These are phyloP conservation scores for Hypoxylon sp. DNA, from an alignment of 2,329 filamentous ascomycete genomes.

Conservation along the genomic window DNA sequence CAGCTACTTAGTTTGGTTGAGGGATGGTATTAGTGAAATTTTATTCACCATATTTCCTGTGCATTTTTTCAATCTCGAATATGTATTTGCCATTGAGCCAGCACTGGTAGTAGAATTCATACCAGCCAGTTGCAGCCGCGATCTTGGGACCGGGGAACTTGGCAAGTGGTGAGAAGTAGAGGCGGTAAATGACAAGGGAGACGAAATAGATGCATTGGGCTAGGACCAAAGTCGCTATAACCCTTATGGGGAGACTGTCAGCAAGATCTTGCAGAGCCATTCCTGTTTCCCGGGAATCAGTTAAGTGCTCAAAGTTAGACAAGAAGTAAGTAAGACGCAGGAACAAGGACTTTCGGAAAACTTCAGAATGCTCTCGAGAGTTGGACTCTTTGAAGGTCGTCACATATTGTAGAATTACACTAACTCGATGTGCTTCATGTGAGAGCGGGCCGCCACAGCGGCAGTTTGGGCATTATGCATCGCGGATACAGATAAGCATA, in stretches of 20 bases:
- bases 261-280: slow-evolving; percentile 15
- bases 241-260: slow-evolving; percentile 6
- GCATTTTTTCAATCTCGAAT: slow-evolving; percentile 46
- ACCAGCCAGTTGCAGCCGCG: slow-evolving; percentile 46
- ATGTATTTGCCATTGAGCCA: slow-evolving; percentile 47
- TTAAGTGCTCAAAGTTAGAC: not conserved
- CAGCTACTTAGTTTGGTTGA: not conserved
- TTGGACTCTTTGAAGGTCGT: slow-evolving; percentile 3
- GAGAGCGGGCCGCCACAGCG: slow-evolving; percentile 10
- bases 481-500: slow-evolving; percentile 9
- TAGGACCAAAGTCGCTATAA: slow-evolving; percentile 7
- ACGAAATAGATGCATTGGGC: slow-evolving; percentile 10
- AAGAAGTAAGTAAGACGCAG: slow-evolving; percentile 1
- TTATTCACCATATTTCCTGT: slow-evolving; percentile 55
- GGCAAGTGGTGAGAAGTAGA: slow-evolving; percentile 48
- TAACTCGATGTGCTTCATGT: slow-evolving; percentile 5
- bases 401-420: slow-evolving; percentile 8
- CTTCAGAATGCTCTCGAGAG: not conserved
- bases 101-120: slow-evolving; percentile 48
- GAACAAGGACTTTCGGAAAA: not conserved
- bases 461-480: slow-evolving; percentile 8
- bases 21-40: not conserved
- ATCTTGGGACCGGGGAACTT: slow-evolving; percentile 49
- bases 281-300: slow-evolving; percentile 6
- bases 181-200: slow-evolving; percentile 38